Base-by-base conservation (phyloP, 2,329 filamentous ascomycete genomes). In the Venturia pyrina region DNA sequence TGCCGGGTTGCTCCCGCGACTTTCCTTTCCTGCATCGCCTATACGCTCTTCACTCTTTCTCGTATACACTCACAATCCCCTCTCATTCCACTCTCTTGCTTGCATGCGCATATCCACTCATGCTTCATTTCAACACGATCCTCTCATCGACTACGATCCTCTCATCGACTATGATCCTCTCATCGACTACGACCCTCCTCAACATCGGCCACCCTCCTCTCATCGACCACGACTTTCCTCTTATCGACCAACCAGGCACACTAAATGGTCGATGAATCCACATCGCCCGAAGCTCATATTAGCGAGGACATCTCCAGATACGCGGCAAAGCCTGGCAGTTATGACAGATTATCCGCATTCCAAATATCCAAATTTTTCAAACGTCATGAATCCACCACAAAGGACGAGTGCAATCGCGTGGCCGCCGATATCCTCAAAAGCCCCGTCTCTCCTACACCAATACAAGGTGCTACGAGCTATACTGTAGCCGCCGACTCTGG, bases 341-440 rank as follows among this genome's bases (percentile, higher is more conserved):
- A 68, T 68, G 66, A 68, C 44, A 64, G 62, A 67, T 67, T 68
- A 67, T 68, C 66, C 59, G 64, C 67, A 66, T 57, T 63, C 48
- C 64, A 68, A 67, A 67, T 68, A 67, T 67, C 66, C 64, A 24
- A 62, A 67, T 68, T 68, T 65, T 67, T 68, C 64, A 68, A 67
- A 61, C 62, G 43, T 21, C 67, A 68, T 68, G 60, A 65, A 66
- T 63, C 57, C 65, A 68, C 66, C 64, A 68, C 66, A 66, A 68
- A 65, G 66, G 66, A 62, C 65, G 66, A 68, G n/a, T 68, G 62
- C 53, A 65, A 64, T 68, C 66, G 66, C 64, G 40, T 68, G 44
- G 67, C 67, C 46, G 65, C 67, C 43, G 62, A 68, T 43, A 68
- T 68, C 37, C 63, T 68, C 43, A 66, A 68, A 53, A 68, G 64